Base-by-base conservation (phyloP, 2,329 filamentous ascomycete species). In the Aureobasidium sp. region DNA sequence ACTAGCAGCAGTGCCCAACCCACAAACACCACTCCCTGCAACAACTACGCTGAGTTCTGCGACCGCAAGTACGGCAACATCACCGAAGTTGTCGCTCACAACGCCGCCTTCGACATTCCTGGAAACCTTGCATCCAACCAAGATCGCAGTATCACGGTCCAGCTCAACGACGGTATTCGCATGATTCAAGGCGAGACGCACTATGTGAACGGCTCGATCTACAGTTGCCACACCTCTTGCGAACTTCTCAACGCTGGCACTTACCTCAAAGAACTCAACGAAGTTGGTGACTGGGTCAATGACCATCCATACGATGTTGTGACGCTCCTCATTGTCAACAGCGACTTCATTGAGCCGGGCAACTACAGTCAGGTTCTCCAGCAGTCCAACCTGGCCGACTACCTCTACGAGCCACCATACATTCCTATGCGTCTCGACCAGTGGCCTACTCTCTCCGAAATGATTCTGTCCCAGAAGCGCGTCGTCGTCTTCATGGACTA, bases 191-290 rank as follows among this genome's bases (percentile, higher is more conserved):
- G 84, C 64, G 80, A 85, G 71, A 79, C 79, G 0, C 84, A 86
- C 64, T 75, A 74, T 39, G 71, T 77, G 31, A 84, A 86, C 66
- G 75, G 75, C 24, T 83, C 81, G 0, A 73, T 88, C 49, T 88
- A 90, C 74, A 90, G 94, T 68, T 97, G 92, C 74, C 92, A 97
- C 73, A 90, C 89, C 1, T 86, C 82, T 49, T 97, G 92, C 75
- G 83, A 91, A 66, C 77, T 96, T 3, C 82, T 96, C 35, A 87
- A 96, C 67, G 89, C 83, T 1, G 92, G 93, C 0, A 86, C 89
- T 8, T 87, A 94, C 56, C 84, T 87, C 60, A 77, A 83, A 47
- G 94, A 90, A 77, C 84, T 97, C 37, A 78, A 78, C 7, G 80
- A 78, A 0, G 88, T 96, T 14, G 80, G 79, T 39, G 72, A 78